These are phyloP conservation scores for Nigrospora oryzae DNA, from an alignment of 2,329 filamentous ascomycete genomes.

Conservation along the genomic window DNA sequence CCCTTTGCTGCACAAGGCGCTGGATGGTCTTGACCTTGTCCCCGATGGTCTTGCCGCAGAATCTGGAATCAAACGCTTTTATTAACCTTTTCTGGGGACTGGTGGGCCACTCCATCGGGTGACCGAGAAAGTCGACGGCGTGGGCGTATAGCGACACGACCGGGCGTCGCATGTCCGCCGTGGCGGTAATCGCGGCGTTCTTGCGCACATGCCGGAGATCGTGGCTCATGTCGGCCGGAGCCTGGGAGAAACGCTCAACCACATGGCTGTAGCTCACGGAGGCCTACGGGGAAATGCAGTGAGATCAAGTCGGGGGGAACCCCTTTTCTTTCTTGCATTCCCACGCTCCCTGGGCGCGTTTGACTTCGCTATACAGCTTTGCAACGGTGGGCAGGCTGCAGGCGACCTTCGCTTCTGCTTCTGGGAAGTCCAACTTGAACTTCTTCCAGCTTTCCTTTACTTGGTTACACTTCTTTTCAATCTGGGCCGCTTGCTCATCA, in stretches of 20 bases:
- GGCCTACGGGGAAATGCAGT: background rate
- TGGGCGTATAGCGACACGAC: slow-evolving; percentile 4
- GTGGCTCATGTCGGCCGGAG: slow-evolving; percentile 4
- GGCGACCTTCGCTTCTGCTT: too few relatives aligned
- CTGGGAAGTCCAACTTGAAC: too few relatives aligned
- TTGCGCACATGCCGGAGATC: slow-evolving; percentile 3
- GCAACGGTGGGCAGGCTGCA: too few relatives aligned
- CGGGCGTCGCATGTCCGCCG: slow-evolving; percentile 1
- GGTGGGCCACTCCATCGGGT: slow-evolving; percentile 6
- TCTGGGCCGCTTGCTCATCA: too few relatives aligned
- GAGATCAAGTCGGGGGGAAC: background rate
- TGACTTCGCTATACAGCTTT: too few relatives aligned
- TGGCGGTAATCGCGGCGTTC: slow-evolving; percentile 2
- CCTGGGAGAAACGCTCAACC: slow-evolving; percentile 3
- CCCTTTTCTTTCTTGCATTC: slow-evolving; percentile 1
- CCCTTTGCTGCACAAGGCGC: slow-evolving; percentile 2
- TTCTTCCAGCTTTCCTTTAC: too few relatives aligned
- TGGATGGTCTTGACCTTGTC: slow-evolving; percentile 3
- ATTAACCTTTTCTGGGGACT: background rate
- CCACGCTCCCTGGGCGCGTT: slow-evolving; percentile 1
- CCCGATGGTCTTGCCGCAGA: slow-evolving; percentile 5
- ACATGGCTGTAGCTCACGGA: slow-evolving; percentile 1
- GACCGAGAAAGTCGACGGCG: slow-evolving; percentile 6
- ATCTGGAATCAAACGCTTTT: slow-evolving; percentile 2
- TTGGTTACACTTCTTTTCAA: too few relatives aligned